phyloP scores from a whole-genome alignment of 2,329 filamentous ascomycete genomes.

The Aspergillus persii region DNA sequence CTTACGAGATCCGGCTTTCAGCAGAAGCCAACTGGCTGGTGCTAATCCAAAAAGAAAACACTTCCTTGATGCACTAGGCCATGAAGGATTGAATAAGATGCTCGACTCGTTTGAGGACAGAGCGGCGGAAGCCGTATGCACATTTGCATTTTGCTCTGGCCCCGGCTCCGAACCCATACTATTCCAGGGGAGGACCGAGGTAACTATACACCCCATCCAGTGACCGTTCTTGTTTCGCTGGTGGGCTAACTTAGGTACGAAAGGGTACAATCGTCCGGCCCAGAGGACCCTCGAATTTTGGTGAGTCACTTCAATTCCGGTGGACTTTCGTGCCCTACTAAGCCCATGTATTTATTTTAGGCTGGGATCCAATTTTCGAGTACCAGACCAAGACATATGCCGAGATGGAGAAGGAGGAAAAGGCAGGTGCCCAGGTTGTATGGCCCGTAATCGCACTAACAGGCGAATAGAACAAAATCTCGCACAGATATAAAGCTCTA shows the following conservation, averaged over 20 bases:
- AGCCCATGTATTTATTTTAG: constrained; percentile 44
- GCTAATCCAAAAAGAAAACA: constrained; percentile 66
- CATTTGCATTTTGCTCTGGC: constrained; percentile 86
- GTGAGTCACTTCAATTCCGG: constrained; percentile 50
- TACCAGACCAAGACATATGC: constrained; percentile 89
- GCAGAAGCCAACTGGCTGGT: neutral
- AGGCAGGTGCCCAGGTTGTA: constrained; percentile 56
- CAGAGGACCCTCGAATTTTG: constrained; percentile 77
- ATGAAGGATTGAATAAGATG: constrained; percentile 83
- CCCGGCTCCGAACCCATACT: constrained; percentile 80
- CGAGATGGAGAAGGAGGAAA: constrained; percentile 89
- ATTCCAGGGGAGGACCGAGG: constrained; percentile 86
- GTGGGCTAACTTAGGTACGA: neutral
- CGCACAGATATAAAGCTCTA: constrained; percentile 84
- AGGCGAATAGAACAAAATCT: constrained; percentile 70
- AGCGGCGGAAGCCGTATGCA: constrained; percentile 88
- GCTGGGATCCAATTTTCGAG: constrained; percentile 97
- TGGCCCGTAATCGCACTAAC: constrained; percentile 16
- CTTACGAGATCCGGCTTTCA: constrained; percentile 25
- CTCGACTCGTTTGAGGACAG: constrained; percentile 88
- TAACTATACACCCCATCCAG: constrained; percentile 38
- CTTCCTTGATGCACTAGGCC: constrained; percentile 82
- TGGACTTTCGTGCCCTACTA: constrained; percentile 11
- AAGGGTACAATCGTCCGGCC: constrained; percentile 79
- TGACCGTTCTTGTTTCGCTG: neutral